These are phyloP conservation scores for Cutaneotrichosporon curvatum DNA, from an alignment of 1,284 basidiomycete genomes.

Conservation along the genomic window DNA sequence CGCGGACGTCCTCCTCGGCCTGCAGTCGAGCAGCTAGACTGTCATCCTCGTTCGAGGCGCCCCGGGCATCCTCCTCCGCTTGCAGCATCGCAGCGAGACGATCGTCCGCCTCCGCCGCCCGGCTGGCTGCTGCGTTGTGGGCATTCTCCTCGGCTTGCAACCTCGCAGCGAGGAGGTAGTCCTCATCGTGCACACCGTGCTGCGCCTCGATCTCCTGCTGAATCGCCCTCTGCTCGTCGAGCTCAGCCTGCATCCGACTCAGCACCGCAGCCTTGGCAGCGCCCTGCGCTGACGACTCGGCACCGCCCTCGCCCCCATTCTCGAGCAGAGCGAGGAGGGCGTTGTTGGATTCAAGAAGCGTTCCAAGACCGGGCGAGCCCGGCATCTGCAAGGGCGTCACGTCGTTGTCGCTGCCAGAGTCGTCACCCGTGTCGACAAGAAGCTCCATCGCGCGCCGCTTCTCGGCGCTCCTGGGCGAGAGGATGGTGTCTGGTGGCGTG, in stretches of 20 bases:
- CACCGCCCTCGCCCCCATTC: slow-evolving; percentile 3
- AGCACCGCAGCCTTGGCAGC: slow-evolving; percentile 15
- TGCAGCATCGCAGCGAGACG: no score
- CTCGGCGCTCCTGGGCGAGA: no score
- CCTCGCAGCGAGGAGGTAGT: neutral
- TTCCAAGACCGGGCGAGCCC: neutral
- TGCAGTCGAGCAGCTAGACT: neutral
- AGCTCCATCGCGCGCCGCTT: no score
- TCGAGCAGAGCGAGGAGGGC: slow-evolving; percentile 33
- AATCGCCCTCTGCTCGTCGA: slow-evolving; percentile 10
- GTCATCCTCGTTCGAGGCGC: neutral
- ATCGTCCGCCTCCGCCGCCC: no score
- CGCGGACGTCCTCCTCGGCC: neutral
- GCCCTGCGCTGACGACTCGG: slow-evolving; percentile 20
- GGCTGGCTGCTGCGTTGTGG: neutral
- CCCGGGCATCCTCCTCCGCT: neutral
- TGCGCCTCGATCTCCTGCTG: slow-evolving; percentile 6
- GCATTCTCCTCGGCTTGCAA: neutral
- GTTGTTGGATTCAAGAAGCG: neutral
- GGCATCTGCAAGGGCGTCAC: no score
- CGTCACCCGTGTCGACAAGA: no score
- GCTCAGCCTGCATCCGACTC: slow-evolving; percentile 3
- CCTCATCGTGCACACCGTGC: neutral
- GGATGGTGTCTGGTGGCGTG: no score
- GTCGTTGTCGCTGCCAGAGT: no score